Evolutionary conservation across 1,139 yeast species (phyloP).

Genomic region (Sugiyamaella sp.): DNA sequence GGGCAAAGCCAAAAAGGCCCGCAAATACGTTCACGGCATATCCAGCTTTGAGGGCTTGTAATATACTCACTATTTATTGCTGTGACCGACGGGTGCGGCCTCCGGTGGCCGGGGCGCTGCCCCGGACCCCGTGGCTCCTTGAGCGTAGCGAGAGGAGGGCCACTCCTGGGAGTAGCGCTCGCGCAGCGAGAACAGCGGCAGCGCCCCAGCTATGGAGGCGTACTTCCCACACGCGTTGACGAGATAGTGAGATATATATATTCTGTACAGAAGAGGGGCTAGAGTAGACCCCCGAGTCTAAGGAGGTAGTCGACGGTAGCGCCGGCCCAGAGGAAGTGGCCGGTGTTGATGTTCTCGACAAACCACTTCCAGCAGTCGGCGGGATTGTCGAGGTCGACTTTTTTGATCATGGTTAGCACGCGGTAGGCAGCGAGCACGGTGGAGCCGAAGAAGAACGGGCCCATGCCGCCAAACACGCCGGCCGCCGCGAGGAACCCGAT

Average conservation of each 20-base stretch:
- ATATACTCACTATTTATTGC: constrained; percentile 12
- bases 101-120: background rate
- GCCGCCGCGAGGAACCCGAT: constrained; percentile 64
- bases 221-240: background rate
- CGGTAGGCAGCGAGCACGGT: constrained; percentile 70
- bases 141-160: background rate
- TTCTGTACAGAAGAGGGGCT: constrained; percentile 17
- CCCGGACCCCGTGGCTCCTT: constrained; percentile 9
- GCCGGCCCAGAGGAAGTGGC: constrained; percentile 77
- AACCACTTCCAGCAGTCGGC: constrained; percentile 82
- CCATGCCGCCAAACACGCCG: constrained; percentile 80
- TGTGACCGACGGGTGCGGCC: background rate
- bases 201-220: too few relatives aligned
- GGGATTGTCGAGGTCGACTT: constrained; percentile 79
- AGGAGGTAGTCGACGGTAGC: constrained; percentile 71
- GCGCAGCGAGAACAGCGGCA: too few relatives aligned
- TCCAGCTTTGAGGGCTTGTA: constrained; percentile 31
- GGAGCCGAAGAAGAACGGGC: constrained; percentile 75
- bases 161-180: too few relatives aligned
- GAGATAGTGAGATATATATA: background rate
- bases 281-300: constrained; percentile 51
- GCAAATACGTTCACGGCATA: constrained; percentile 67
- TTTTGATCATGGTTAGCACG: constrained; percentile 63
- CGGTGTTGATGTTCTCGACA: constrained; percentile 75
- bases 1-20: constrained; percentile 34